Conservation (phyloP, 208 protist genomes). For the Leishmania tropica region DNA sequence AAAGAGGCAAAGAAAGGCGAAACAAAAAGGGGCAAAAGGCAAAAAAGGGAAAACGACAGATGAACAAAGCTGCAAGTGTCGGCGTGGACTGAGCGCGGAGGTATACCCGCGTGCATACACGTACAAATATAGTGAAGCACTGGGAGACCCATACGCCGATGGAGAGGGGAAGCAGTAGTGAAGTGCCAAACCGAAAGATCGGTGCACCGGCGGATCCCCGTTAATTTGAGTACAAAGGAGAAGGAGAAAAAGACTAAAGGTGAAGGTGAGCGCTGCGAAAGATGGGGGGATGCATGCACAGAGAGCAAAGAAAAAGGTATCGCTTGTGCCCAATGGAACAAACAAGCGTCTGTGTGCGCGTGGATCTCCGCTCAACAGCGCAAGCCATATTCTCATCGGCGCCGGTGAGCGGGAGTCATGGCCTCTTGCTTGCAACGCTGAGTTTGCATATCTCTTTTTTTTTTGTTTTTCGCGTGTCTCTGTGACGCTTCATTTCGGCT, state of each 20-base stretch:
- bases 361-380: not conserved
- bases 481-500: not conserved
- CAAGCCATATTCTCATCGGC: not conserved
- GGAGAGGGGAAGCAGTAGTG: not conserved
- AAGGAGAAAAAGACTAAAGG: not conserved
- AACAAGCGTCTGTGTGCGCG: conserved; percentile 4
- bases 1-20: not conserved
- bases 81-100: not conserved
- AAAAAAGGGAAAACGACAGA: not conserved
- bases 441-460: not conserved
- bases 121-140: not conserved
- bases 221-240: conserved; percentile 6
- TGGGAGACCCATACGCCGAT: not conserved
- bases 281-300: not conserved
- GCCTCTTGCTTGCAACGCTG: too few relatives aligned
- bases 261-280: not conserved
- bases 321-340: not conserved
- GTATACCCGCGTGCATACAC: not conserved
- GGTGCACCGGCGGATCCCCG: not conserved
- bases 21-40: not conserved
- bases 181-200: not conserved
- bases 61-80: not conserved
- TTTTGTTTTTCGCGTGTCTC: not conserved
- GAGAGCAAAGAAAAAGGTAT: not conserved
- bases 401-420: not conserved